phyloP scores from a whole-genome alignment of 345 rosid genomes.

The Euclidium syriacum region DNA sequence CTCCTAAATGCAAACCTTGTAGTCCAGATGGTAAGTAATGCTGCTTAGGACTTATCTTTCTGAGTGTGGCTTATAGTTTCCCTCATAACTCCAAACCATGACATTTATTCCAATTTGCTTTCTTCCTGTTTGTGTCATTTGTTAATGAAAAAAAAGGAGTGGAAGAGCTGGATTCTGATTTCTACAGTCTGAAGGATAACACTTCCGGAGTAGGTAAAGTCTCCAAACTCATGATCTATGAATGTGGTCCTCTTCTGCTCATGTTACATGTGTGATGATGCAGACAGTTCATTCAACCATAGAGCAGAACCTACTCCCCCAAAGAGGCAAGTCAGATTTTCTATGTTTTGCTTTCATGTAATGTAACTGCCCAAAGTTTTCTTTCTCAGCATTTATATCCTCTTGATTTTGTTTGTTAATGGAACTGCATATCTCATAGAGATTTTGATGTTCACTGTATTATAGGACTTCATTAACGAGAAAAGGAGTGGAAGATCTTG shows the following conservation, averaged over 20 bases:
- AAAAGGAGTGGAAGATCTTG: constrained; percentile 13
- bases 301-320: constrained; percentile 34
- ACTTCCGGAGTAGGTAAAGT: constrained; percentile 38
- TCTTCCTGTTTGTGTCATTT: constrained; percentile 3
- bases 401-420: neutral
- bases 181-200: constrained; percentile 10
- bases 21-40: constrained; percentile 33
- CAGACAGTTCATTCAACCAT: constrained; percentile 39
- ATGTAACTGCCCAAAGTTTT: constrained; percentile 9
- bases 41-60: neutral
- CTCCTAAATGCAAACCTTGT: constrained; percentile 34
- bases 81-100: neutral
- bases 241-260: constrained; percentile 20
- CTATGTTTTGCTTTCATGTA: neutral
- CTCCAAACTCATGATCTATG: constrained; percentile 6
- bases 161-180: constrained; percentile 18
- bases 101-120: neutral
- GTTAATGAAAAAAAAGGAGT: constrained; percentile 15
- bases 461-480: constrained; percentile 26
- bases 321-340: constrained; percentile 43
- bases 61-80: constrained; percentile 2
- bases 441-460: constrained; percentile 16
- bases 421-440: neutral
- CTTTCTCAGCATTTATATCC: constrained; percentile 4
- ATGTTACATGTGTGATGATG: constrained; percentile 23